phyloP scores from a whole-genome alignment of 163 green algal genomes.

The Picocystis sp. region DNA sequence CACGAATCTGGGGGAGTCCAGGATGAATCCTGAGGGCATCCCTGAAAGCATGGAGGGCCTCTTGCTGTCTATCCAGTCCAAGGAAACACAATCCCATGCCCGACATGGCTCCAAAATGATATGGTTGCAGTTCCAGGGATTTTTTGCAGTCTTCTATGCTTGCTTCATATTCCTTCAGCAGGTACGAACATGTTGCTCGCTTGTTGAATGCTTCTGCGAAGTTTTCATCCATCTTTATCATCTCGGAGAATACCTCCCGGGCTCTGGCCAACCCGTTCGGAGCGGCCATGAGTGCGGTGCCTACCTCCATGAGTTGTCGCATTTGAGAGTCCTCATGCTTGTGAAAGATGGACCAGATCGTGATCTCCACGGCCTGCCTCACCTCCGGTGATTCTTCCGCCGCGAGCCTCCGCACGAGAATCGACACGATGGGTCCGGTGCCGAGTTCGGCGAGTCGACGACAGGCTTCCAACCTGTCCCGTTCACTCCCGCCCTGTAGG shows the following conservation, averaged over 20 bases:
- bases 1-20: slow-evolving; percentile 3
- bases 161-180: slow-evolving; percentile 32
- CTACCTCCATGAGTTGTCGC: not conserved
- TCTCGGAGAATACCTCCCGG: slow-evolving; percentile 3
- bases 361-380: slow-evolving; percentile 11
- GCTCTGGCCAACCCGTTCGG: slow-evolving; percentile 1
- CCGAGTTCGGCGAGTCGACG: not conserved
- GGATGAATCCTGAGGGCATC: not conserved
- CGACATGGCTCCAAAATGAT: slow-evolving; percentile 41
- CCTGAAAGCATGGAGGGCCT: slow-evolving; percentile 1
- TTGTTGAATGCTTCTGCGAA: slow-evolving; percentile 51
- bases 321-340: slow-evolving; percentile 6
- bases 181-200: slow-evolving; percentile 41
- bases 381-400: slow-evolving; percentile 9
- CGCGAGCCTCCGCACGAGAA: slow-evolving; percentile 14
- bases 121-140: slow-evolving; percentile 37
- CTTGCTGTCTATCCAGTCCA: slow-evolving; percentile 8
- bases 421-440: no score
- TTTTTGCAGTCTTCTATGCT: slow-evolving; percentile 38
- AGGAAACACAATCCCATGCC: slow-evolving; percentile 39
- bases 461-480: slow-evolving; percentile 2
- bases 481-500: slow-evolving; percentile 12
- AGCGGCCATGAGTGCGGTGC: slow-evolving; percentile 1
- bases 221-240: not conserved
- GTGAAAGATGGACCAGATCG: slow-evolving; percentile 30